Percentiles rank a stretch among this genome's conserved stretches.
These are phyloP conservation scores for Phytophthora brassicae DNA, from an alignment of 352 stramenopile genomes.

Conservation along the genomic window DNA sequence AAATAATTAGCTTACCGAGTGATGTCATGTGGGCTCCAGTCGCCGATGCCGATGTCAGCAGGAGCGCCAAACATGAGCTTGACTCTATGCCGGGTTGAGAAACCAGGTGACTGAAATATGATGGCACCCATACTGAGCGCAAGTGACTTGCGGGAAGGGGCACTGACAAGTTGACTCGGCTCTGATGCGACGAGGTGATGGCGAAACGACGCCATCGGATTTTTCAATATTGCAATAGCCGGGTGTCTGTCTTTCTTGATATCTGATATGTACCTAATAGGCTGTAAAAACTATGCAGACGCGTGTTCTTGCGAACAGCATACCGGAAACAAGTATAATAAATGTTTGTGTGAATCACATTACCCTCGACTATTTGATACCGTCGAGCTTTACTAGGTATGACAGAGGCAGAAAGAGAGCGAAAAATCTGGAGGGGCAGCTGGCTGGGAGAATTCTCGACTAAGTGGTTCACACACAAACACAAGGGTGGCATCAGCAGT, in stretches of 20 bases:
- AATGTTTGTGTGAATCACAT: background rate
- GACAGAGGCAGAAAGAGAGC: background rate
- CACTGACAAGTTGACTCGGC: slow-evolving; percentile 35
- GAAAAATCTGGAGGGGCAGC: slow-evolving; percentile 41
- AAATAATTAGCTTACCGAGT: slow-evolving; percentile 5
- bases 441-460: slow-evolving; percentile 33
- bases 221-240: background rate
- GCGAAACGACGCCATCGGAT: background rate
- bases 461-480: slow-evolving; percentile 5
- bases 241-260: too few species aligned
- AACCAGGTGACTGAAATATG: slow-evolving; percentile 14
- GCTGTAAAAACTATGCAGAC: background rate
- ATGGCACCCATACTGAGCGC: slow-evolving; percentile 20
- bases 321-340: background rate
- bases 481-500: slow-evolving; percentile 20
- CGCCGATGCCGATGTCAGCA: background rate
- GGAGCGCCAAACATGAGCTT: background rate
- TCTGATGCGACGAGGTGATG: slow-evolving; percentile 29
- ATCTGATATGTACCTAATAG: too few species aligned
- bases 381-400: background rate
- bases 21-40: background rate
- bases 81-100: slow-evolving; percentile 8
- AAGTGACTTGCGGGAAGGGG: slow-evolving; percentile 21
- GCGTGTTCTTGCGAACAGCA: background rate
- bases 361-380: too few species aligned